Conservation (phyloP, 2,329 filamentous ascomycete species). For the Aureobasidium sp. region DNA sequence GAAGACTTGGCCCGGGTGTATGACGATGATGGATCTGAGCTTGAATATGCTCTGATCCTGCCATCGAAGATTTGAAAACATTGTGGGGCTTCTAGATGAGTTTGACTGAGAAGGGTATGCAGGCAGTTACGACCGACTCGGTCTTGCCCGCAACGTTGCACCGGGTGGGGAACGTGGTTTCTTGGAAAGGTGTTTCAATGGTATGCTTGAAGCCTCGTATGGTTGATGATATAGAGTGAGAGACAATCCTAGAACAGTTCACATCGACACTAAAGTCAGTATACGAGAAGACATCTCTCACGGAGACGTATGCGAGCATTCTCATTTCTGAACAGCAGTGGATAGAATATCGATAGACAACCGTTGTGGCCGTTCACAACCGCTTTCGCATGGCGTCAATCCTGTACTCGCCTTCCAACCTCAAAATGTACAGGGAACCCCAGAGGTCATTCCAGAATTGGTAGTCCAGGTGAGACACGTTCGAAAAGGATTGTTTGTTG, state of each 20-base stretch:
- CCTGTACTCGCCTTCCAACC: neutral
- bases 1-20: neutral
- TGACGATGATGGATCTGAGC: neutral
- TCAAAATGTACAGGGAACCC: neutral
- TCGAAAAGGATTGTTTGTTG: conserved; percentile 1
- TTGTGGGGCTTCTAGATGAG: neutral
- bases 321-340: neutral
- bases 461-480: neutral
- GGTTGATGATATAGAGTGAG: neutral
- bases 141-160: conserved; percentile 5
- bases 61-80: neutral
- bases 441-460: neutral
- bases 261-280: neutral
- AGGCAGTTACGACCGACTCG: neutral
- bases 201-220: neutral
- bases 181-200: neutral
- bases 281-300: neutral
- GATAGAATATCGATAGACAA: conserved; percentile 5
- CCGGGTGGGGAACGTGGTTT: neutral
- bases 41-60: neutral
- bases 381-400: neutral
- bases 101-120: neutral
- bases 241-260: neutral
- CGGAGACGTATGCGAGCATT: neutral
- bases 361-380: conserved; percentile 2